These are phyloP conservation scores for Eudorina sp. DNA, from an alignment of 139 green algal species.

Conservation along the genomic window DNA sequence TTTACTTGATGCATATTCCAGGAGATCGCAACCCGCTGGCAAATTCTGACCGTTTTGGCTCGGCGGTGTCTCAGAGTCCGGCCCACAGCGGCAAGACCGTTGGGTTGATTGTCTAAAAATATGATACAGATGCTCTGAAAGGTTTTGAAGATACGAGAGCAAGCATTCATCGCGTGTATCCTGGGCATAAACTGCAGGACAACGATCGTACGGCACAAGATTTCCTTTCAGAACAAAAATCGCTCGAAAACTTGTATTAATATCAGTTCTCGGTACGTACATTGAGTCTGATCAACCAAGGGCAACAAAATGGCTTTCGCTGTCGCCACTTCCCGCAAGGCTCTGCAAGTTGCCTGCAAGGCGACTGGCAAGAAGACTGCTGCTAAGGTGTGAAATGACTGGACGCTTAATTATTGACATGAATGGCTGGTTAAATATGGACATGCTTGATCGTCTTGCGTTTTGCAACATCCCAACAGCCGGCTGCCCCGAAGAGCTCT, in stretches of 20 bases:
- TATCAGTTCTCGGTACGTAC: neutral
- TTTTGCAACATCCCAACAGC: neutral
- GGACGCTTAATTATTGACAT: neutral
- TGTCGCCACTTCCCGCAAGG: constrained; percentile 30
- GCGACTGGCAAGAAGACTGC: constrained; percentile 29
- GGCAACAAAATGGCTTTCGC: constrained; percentile 29
- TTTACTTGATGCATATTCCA: no score
- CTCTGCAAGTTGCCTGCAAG: constrained; percentile 33
- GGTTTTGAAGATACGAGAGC: no score
- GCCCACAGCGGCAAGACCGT: no score
- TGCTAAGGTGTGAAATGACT: neutral
- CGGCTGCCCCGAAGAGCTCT: constrained; percentile 21
- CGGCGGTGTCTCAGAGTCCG: no score
- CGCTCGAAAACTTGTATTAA: neutral
- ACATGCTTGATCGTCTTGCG: no score
- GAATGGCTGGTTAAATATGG: neutral
- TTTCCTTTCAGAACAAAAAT: neutral
- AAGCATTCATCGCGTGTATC: no score
- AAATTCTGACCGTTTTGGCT: no score
- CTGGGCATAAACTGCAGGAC: no score
- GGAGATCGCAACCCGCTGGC: no score
- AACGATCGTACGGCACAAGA: neutral
- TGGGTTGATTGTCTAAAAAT: no score
- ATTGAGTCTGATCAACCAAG: constrained; percentile 10
- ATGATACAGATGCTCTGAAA: no score